phyloP scores from a whole-genome alignment of 495 filamentous ascomycete species.

The Amorphotheca resinae region DNA sequence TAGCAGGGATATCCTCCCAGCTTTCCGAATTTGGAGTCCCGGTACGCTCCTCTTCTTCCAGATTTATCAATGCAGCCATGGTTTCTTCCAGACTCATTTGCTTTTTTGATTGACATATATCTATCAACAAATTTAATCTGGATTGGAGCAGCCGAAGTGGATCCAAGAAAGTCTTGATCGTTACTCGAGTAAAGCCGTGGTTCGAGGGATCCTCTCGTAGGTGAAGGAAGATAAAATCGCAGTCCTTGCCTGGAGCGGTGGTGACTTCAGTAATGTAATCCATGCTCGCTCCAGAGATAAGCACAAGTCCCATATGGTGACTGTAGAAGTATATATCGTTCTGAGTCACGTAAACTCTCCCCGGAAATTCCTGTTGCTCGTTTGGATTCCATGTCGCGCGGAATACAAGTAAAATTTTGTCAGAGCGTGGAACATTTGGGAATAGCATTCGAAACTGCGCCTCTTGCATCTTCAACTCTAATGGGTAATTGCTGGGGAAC shows the following conservation, averaged over 20 bases:
- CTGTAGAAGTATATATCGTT: slow-evolving; percentile 91
- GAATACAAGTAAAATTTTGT: slow-evolving; percentile 64
- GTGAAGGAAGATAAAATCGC: slow-evolving; percentile 87
- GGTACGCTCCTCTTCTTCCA: slow-evolving; percentile 36
- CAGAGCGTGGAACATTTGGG: slow-evolving; percentile 57
- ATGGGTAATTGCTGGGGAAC: slow-evolving; percentile 74
- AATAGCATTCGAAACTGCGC: slow-evolving; percentile 88
- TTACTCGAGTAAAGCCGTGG: slow-evolving; percentile 55
- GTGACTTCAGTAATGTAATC: slow-evolving; percentile 77
- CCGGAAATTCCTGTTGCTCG: slow-evolving; percentile 70
- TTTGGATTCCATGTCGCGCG: slow-evolving; percentile 52
- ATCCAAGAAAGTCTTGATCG: slow-evolving; percentile 87
- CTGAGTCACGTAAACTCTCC: slow-evolving; percentile 77
- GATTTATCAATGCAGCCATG: slow-evolving; percentile 47
- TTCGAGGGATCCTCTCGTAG: slow-evolving; percentile 45
- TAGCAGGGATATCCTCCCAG: slow-evolving; percentile 75
- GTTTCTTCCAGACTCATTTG: slow-evolving; percentile 49
- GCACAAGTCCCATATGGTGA: slow-evolving; percentile 79
- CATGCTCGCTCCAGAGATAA: slow-evolving; percentile 63
- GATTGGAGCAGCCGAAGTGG: slow-evolving; percentile 69
- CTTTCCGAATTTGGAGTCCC: slow-evolving; percentile 70
- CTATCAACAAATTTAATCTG: slow-evolving; percentile 71
- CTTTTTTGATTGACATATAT: slow-evolving; percentile 55
- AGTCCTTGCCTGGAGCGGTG: slow-evolving; percentile 76
- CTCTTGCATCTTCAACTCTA: slow-evolving; percentile 74